Conservation (phyloP, 2,329 filamentous ascomycete genomes). For the Plenodomus lindquistii region DNA sequence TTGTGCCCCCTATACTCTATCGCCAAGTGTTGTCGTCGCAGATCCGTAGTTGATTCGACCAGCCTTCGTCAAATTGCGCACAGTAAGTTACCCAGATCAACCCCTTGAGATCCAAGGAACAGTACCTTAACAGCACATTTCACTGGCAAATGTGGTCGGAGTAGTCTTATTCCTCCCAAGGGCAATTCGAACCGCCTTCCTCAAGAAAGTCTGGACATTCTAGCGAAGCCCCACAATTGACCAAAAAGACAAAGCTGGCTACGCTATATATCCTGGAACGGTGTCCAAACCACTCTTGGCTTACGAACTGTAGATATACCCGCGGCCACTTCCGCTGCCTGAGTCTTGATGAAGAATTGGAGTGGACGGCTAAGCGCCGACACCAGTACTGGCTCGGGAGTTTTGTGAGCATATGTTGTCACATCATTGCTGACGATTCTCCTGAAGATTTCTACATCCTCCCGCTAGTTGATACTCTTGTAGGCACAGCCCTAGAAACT, state of each 20-base stretch:
- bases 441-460: conserved; percentile 9
- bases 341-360: conserved; percentile 7
- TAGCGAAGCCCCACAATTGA: background rate
- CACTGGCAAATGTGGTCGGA: background rate
- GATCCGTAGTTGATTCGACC: conserved; percentile 3
- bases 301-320: conserved; percentile 1
- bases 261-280: too few species aligned
- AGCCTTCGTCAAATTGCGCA: background rate
- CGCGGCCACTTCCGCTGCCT: conserved; percentile 7
- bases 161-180: conserved; percentile 3
- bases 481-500: conserved; percentile 3
- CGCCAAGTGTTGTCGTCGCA: conserved; percentile 2
- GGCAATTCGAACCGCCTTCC: background rate
- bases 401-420: conserved; percentile 1
- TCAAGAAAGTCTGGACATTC: conserved; percentile 1
- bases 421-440: conserved; percentile 9
- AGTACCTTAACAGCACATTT: conserved; percentile 1
- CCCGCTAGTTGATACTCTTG: conserved; percentile 7
- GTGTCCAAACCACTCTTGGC: too few species aligned
- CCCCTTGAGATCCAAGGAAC: background rate
- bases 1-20: background rate
- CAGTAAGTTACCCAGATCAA: background rate
- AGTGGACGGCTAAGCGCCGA: too few species aligned
- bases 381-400: background rate
- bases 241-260: conserved; percentile 5